phyloP scores from a whole-genome alignment of 2,329 filamentous ascomycete species.

The Ceratocystis ficicola region DNA sequence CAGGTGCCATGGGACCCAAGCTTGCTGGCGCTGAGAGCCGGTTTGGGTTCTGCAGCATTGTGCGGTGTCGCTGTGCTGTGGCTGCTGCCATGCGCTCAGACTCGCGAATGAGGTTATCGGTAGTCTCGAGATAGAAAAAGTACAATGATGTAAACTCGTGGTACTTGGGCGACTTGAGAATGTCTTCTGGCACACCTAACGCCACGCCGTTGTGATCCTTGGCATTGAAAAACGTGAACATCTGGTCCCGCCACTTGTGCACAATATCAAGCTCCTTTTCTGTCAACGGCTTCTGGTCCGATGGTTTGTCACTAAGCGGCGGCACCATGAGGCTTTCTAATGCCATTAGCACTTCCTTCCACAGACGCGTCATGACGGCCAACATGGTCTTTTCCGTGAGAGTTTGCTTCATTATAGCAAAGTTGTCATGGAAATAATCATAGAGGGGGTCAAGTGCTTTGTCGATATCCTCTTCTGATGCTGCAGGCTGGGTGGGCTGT shows the following conservation, averaged over 20 bases:
- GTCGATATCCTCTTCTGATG: conserved; percentile 62
- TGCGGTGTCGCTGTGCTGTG: conserved; percentile 61
- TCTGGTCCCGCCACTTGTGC: conserved; percentile 81
- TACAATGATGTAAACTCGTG: conserved; percentile 92
- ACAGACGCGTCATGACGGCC: conserved; percentile 92
- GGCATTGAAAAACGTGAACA: conserved; percentile 92
- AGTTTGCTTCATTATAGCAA: conserved; percentile 96
- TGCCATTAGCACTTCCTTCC: conserved; percentile 93
- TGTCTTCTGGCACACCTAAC: conserved; percentile 76
- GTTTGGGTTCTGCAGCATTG: conserved; percentile 51
- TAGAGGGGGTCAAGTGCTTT: conserved; percentile 75
- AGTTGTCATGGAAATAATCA: conserved; percentile 95
- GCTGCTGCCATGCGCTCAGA: conserved; percentile 91
- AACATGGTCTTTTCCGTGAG: conserved; percentile 93
- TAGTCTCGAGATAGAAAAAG: conserved; percentile 96
- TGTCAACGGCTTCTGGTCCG: conserved; percentile 67
- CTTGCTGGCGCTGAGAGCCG: conserved; percentile 56
- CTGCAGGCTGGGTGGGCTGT: conserved; percentile 40
- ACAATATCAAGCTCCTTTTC: conserved; percentile 88
- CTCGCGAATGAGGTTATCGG: conserved; percentile 82
- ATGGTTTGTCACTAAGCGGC: conserved; percentile 87
- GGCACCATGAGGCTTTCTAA: conserved; percentile 85
- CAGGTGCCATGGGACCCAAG: conserved; percentile 40
- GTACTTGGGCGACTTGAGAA: conserved; percentile 95
- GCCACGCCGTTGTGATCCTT: conserved; percentile 73